A percentile compares a stretch with the other conserved stretches of the same genome.
Evolutionary conservation across 2,329 filamentous ascomycete genomes (phyloP).

Genomic region (Colletotrichum aenigma): DNA sequence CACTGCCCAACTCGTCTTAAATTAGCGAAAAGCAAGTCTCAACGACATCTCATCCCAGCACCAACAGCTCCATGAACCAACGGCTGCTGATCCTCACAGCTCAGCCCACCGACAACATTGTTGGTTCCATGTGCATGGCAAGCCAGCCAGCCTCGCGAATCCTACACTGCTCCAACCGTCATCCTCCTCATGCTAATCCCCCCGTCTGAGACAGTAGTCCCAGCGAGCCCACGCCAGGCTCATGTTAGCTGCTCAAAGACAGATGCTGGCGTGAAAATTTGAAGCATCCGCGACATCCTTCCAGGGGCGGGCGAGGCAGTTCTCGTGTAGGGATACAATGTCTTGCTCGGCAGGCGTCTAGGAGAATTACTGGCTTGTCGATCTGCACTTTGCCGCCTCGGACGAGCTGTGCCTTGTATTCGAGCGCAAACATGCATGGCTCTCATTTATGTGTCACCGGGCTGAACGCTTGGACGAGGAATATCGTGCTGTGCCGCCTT

Average conservation of each 20-base stretch:
- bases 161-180: background rate
- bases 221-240: background rate
- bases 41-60: background rate
- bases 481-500: background rate
- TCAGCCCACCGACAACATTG: background rate
- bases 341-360: background rate
- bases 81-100: background rate
- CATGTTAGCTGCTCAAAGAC: background rate
- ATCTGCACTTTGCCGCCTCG: background rate
- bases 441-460: background rate
- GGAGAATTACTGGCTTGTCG: background rate
- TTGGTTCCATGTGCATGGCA: background rate
- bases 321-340: background rate
- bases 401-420: background rate
- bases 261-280: background rate
- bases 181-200: background rate
- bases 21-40: background rate
- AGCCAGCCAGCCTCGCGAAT: background rate
- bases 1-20: background rate
- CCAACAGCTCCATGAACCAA: background rate
- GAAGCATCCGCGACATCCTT: background rate
- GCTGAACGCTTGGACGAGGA: background rate
- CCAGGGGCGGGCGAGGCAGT: background rate
- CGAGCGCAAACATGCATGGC: constrained; percentile 1
- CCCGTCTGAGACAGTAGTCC: background rate